These are phyloP conservation scores for Pugionium cornutum DNA, from an alignment of 345 rosid genomes.

Conservation along the genomic window DNA sequence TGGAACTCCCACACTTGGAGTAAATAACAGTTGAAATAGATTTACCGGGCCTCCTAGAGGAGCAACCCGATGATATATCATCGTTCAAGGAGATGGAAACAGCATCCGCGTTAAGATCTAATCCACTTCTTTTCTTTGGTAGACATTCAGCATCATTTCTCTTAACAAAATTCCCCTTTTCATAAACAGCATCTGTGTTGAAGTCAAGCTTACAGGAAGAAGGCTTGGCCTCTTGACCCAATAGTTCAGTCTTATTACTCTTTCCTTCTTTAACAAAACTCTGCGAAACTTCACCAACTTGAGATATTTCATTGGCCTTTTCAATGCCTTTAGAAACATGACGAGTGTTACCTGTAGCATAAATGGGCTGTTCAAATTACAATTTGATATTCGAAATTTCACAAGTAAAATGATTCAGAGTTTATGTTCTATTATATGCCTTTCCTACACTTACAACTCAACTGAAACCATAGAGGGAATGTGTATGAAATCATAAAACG, in stretches of 20 bases:
- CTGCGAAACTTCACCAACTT: neutral
- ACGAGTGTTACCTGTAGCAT: slow-evolving; percentile 26
- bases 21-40: slow-evolving; percentile 44
- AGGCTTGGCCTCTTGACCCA: slow-evolving; percentile 32
- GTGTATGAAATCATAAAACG: slow-evolving; percentile 8
- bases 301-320: slow-evolving; percentile 34
- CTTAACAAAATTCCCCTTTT: slow-evolving; percentile 25
- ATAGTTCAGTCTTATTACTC: neutral
- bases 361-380: neutral
- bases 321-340: slow-evolving; percentile 30
- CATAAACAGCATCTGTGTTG: neutral
- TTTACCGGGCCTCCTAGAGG: slow-evolving; percentile 33
- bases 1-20: slow-evolving; percentile 78
- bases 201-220: slow-evolving; percentile 27
- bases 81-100: slow-evolving; percentile 53
- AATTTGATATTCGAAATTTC: neutral
- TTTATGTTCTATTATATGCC: slow-evolving; percentile 1
- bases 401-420: neutral
- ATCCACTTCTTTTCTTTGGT: slow-evolving; percentile 39
- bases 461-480: slow-evolving; percentile 21
- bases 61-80: slow-evolving; percentile 39
- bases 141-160: slow-evolving; percentile 35
- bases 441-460: slow-evolving; percentile 1
- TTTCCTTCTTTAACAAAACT: slow-evolving; percentile 11
- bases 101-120: slow-evolving; percentile 61